Evolutionary conservation across 768 basidiomycete species (phyloP).

Genomic region (Lactarius akahatsu): DNA sequence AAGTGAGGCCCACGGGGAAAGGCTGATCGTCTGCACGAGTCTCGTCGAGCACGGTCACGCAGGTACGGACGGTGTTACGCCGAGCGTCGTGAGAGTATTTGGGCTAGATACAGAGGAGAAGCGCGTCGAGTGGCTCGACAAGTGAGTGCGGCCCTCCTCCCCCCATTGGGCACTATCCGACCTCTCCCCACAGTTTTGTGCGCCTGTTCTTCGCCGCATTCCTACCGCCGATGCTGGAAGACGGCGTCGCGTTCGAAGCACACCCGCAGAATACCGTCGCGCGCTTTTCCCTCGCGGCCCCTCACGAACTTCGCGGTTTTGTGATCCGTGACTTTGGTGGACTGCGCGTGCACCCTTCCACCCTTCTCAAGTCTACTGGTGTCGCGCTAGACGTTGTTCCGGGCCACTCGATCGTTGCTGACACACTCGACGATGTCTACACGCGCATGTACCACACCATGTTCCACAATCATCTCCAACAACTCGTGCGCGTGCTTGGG

Average conservation of each 20-base stretch:
- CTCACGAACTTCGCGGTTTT: conserved; percentile 53
- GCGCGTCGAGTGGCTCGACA: conserved; percentile 49
- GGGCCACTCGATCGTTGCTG: conserved; percentile 42
- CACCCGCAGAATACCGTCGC: conserved; percentile 62
- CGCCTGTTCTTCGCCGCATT: conserved; percentile 54
- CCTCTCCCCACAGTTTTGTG: conserved; percentile 41
- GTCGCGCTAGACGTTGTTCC: conserved; percentile 49
- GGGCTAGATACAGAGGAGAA: conserved; percentile 52
- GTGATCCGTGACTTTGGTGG: conserved; percentile 61
- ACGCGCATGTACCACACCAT: conserved; percentile 57
- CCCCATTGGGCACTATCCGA: no score
- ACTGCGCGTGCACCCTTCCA: conserved; percentile 51
- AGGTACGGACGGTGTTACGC: conserved; percentile 45
- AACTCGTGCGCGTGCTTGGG: conserved; percentile 55
- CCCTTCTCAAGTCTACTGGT: conserved; percentile 50
- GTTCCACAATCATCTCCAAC: conserved; percentile 60
- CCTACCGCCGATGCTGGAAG: conserved; percentile 51
- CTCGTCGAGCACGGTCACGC: conserved; percentile 55
- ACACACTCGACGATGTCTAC: conserved; percentile 54
- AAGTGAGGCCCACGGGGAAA: conserved; percentile 48
- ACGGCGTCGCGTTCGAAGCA: conserved; percentile 59
- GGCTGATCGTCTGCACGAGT: conserved; percentile 56
- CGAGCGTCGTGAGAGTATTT: conserved; percentile 52
- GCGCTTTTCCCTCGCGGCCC: conserved; percentile 45
- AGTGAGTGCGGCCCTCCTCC: conserved; percentile 34